phyloP scores from a whole-genome alignment of 116 monocot species.

The Phalaenopsis hybrid region DNA sequence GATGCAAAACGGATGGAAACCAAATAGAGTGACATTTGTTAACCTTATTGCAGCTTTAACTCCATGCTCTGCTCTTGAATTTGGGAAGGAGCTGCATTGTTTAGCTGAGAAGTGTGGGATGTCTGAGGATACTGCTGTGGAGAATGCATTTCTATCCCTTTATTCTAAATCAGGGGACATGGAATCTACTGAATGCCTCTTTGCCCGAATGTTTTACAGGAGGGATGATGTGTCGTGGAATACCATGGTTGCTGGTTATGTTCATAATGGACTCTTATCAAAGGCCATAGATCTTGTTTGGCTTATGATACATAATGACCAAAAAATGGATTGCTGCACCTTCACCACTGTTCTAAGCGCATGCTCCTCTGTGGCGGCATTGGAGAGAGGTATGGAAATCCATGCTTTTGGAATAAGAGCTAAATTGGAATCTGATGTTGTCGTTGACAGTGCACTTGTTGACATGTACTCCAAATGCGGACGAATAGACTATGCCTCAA shows the following conservation, averaged over 20 bases:
- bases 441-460: conserved; percentile 35
- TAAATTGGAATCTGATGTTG: conserved; percentile 12
- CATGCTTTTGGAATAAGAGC: conserved; percentile 17
- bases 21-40: conserved; percentile 24
- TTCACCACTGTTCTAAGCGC: conserved; percentile 25
- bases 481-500: conserved; percentile 19
- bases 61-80: conserved; percentile 18
- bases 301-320: conserved; percentile 22
- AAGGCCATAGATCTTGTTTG: conserved; percentile 26
- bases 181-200: conserved; percentile 8
- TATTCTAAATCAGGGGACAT: conserved; percentile 19
- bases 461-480: conserved; percentile 55
- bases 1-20: conserved; percentile 20
- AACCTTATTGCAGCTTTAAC: conserved; percentile 17
- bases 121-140: conserved; percentile 11
- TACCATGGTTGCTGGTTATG: conserved; percentile 33
- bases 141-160: conserved; percentile 18
- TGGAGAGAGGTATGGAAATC: conserved; percentile 21
- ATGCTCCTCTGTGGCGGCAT: conserved; percentile 26
- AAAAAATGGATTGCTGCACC: conserved; percentile 21
- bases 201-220: conserved; percentile 13
- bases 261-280: conserved; percentile 17
- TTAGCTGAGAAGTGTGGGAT: conserved; percentile 5
- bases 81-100: conserved; percentile 16
- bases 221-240: conserved; percentile 24